Evolutionary conservation across 1,284 basidiomycete genomes (phyloP).

Genomic region (Trichosporon ovoides): DNA sequence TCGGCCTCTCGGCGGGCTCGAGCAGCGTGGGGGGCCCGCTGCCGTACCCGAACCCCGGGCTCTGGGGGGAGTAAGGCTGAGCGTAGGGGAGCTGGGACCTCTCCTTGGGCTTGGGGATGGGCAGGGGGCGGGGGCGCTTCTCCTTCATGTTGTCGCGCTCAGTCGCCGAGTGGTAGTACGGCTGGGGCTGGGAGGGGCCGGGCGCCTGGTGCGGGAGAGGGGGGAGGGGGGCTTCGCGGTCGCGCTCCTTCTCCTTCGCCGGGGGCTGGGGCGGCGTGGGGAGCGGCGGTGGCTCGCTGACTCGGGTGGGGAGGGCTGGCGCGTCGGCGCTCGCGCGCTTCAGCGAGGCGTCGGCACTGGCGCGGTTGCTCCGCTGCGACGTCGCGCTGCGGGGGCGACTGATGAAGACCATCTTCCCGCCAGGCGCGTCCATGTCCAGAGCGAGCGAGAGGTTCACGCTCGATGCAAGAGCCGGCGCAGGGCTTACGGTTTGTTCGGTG

Average conservation of each 20-base stretch:
- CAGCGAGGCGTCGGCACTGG: slow-evolving; percentile 8
- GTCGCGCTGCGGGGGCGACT: no score
- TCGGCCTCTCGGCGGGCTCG: background rate
- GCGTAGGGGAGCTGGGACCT: background rate
- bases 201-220: background rate
- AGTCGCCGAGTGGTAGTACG: no score
- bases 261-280: background rate
- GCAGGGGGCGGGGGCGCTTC: no score
- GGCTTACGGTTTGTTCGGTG: background rate
- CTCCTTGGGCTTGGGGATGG: background rate
- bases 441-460: slow-evolving; percentile 40
- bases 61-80: background rate
- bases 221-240: background rate
- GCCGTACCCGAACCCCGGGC: background rate
- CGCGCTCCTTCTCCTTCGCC: background rate
- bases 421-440: slow-evolving; percentile 29
- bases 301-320: no score
- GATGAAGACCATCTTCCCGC: slow-evolving; percentile 41
- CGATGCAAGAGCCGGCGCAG: slow-evolving; percentile 26
- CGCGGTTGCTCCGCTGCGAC: no score
- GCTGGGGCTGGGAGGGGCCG: background rate
- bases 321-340: background rate
- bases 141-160: background rate
- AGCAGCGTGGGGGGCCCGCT: background rate
- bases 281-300: no score